These are phyloP conservation scores for Rhytidhysteron rufulum DNA, from an alignment of 2,329 filamentous ascomycete genomes.

Conservation along the genomic window DNA sequence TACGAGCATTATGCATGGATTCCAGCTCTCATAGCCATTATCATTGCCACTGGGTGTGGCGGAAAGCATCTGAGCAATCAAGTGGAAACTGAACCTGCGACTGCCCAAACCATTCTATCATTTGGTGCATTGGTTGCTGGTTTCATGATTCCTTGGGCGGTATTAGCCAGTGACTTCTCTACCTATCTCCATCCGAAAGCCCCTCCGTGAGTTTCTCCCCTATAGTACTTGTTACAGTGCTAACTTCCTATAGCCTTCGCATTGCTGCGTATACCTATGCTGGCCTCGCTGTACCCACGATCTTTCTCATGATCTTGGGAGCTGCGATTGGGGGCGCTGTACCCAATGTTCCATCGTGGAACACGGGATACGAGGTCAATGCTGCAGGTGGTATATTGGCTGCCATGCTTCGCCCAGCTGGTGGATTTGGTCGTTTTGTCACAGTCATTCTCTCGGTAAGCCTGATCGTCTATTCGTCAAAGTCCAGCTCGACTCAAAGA, in stretches of 20 bases:
- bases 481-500: slow-evolving; percentile 1
- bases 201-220: slow-evolving; percentile 41
- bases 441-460: slow-evolving; percentile 57
- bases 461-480: slow-evolving; percentile 1
- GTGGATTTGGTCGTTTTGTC: slow-evolving; percentile 61
- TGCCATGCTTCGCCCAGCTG: slow-evolving; percentile 56
- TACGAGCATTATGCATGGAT: slow-evolving; percentile 59
- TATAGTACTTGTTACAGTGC: slow-evolving; percentile 3
- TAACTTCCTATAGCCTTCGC: slow-evolving; percentile 15
- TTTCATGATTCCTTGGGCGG: slow-evolving; percentile 61
- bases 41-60: slow-evolving; percentile 54
- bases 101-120: slow-evolving; percentile 48
- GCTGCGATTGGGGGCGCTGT: slow-evolving; percentile 62
- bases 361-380: slow-evolving; percentile 50
- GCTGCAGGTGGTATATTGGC: slow-evolving; percentile 57
- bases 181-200: slow-evolving; percentile 58
- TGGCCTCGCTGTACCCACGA: slow-evolving; percentile 53
- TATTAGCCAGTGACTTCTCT: slow-evolving; percentile 57
- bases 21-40: slow-evolving; percentile 52
- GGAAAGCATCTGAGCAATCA: slow-evolving; percentile 50
- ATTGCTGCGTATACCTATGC: slow-evolving; percentile 56
- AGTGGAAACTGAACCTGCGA: slow-evolving; percentile 38
- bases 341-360: slow-evolving; percentile 52
- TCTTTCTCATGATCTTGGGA: slow-evolving; percentile 60
- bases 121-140: slow-evolving; percentile 61